Evolutionary conservation across 2,329 filamentous ascomycete genomes (phyloP), one percentile per base, ranked within the genome.

Genomic region (Cladophialophora carrionii): DNA sequence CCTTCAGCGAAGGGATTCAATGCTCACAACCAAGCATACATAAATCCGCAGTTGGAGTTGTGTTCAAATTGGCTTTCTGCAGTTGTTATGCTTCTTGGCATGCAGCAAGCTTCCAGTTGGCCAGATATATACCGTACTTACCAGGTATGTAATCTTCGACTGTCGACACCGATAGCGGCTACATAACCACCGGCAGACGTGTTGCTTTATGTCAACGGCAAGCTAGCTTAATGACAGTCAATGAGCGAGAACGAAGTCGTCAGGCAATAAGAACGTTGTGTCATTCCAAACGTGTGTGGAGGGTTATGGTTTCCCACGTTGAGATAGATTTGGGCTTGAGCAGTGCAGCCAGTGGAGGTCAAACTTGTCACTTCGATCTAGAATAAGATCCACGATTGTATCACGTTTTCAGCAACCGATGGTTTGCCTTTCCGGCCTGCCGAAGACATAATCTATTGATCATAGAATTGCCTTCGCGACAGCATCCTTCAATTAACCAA

Each of bases 71-170:
- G 26, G 6, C 6, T 29, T 29, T 29, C 37, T 10, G 54, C 8
- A 43, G 22, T 20, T 24, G 22, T 53, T 49, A 24, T 29, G 43
- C 17, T 63, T 52, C 61, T 63, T 63, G 61, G 61, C 61, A 57
- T 24, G 31, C 20, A 14, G 34, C 54, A 29, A 34, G 54, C n/a
- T 4, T 24, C 20, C 12, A 43, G 41, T 43, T 14, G 41, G 41
- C 41, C 41, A 29, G 6, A 29, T 29, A 29, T 29, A 3, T n/a
- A n/a, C n/a, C n/a, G n/a, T n/a, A n/a, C n/a, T n/a, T n/a, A n/a
- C n/a, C n/a, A n/a, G n/a, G n/a, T 29, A 29, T 29, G 26, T 6
- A 29, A 3, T 29, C 26, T 29, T 29, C 26, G 26, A 3, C 26
- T 29, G n/a, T 29, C 26, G 26, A 29, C 6, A 29, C 26, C 26